Base-by-base conservation (phyloP, 2,329 filamentous ascomycete genomes). In the Sarocladium strictum region DNA sequence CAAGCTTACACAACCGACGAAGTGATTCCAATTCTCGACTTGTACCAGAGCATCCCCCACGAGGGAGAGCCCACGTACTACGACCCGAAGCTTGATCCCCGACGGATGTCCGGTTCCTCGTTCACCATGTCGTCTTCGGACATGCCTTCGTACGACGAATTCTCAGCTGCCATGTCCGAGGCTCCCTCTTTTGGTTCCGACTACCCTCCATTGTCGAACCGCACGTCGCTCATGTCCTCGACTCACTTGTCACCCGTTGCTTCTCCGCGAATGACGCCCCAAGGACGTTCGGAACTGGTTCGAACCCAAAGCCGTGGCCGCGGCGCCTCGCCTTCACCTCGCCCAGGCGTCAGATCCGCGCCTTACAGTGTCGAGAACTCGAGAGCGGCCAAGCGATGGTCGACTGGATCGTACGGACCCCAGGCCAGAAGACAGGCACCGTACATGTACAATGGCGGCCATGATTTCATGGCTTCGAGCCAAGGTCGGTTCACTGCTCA, bases 101-200 rank as follows among this genome's bases (percentile, higher is more conserved):
- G 85, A 56, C 79, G 85, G 58, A 80, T 88, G 75, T 89, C 86
- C 19, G 85, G 85, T 49, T 89, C 86, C 2, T 89, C 86, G 1
- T 87, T 88, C 63, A 87, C 85, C 37, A 79, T 89, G 71, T 89
- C 86, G 15, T 88, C 81, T 1, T 86, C 84, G 4, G 86, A 89
- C 61, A 81, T 88, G 67, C 78, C 84, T 51, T 83, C 84, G 3
- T 89, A 86, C 64, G 86, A 90, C 55, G 86, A 90, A 59, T 82
- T 87, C 63, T 84, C 86, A 15, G 74, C 85, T 23, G 76, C 81
- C 21, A 68, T 85, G 55, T 86, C 85, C 7, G 85, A 89, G 59
- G 82, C 83, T 35, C 80, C 83, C 29, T 86, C 85, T 12, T 86
- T 86, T 67, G 75, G 71, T 59, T 84, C 83, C 7, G 83, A 86